Base-by-base conservation (phyloP, 2,329 filamentous ascomycete genomes). In the Mollisia scopiformis region DNA sequence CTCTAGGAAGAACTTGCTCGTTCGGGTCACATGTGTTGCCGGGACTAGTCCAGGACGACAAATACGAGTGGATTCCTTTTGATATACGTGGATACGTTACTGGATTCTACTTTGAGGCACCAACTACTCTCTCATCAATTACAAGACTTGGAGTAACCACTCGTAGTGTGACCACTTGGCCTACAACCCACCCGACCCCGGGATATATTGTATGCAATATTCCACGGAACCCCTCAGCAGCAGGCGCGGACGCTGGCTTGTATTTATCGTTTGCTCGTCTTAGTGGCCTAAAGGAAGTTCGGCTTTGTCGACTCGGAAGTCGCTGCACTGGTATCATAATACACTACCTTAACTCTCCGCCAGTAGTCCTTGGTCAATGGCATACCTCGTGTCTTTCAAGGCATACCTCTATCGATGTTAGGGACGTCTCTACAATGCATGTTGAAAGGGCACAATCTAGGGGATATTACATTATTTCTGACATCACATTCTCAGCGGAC, bases 181-280 rank as follows among this genome's bases (percentile, higher is more conserved):
- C n/a, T 25, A 51, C 6, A 41, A n/a, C 10, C 23, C 50, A 16
- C 50, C 55, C 27, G 30, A 58, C 10, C 30, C 59, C 46, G 28
- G 21, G 41, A 50, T 62, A 55, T 28, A 39, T 43, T 50, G 43
- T 43, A 23, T 55, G 46, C 55, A 25, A n/a, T n/a, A 13, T 19
- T 13, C 2, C 51, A 50, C n/a, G n/a, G n/a, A n/a, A n/a, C n/a
- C n/a, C 39, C 13, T 43, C 59, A 41, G 16, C 23, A 30, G 46
- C 61, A 39, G 60, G 23, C 19, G 49, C 51, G 14, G 55, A 54
- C 39, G 27, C 37, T 19, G 53, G 41, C 5, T 41, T 64, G 8
- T 66, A 62, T 47, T 51, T 66, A 28, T 64, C 61, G 27, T 35
- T 63, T 19, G 58, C 63, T 47, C 47, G 50, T 23, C 56, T 66